phyloP scores from a whole-genome alignment of 148 eudicot genomes.

The Mesembryanthemum crystallinum region DNA sequence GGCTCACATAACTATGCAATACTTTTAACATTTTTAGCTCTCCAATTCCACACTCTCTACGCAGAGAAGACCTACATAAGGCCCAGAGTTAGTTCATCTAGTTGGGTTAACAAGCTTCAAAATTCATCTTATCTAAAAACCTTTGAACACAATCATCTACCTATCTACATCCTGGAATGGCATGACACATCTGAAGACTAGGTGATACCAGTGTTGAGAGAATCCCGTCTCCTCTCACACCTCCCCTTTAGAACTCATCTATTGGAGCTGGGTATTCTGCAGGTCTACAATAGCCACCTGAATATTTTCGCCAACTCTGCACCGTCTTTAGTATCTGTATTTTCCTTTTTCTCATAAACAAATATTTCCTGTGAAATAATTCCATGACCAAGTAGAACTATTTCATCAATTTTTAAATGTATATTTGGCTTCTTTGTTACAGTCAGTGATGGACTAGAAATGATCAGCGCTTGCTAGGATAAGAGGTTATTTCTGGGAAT shows the following conservation, averaged over 20 bases:
- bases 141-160: too few species aligned
- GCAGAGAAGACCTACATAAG: background rate
- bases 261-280: too few species aligned
- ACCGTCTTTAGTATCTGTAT: too few species aligned
- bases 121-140: too few species aligned
- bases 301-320: too few species aligned
- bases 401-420: background rate
- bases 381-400: background rate
- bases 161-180: background rate
- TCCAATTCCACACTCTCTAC: background rate
- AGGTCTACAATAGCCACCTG: background rate
- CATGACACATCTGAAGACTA: background rate
- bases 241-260: background rate
- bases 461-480: background rate
- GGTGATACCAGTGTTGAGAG: background rate
- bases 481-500: background rate
- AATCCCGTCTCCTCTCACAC: background rate
- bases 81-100: background rate
- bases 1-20: background rate
- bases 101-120: background rate
- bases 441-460: background rate
- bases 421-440: background rate
- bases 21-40: background rate
- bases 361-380: background rate
- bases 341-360: background rate